Base-by-base conservation (phyloP, 768 basidiomycete genomes). In the Xerocomellus dryophilus region DNA sequence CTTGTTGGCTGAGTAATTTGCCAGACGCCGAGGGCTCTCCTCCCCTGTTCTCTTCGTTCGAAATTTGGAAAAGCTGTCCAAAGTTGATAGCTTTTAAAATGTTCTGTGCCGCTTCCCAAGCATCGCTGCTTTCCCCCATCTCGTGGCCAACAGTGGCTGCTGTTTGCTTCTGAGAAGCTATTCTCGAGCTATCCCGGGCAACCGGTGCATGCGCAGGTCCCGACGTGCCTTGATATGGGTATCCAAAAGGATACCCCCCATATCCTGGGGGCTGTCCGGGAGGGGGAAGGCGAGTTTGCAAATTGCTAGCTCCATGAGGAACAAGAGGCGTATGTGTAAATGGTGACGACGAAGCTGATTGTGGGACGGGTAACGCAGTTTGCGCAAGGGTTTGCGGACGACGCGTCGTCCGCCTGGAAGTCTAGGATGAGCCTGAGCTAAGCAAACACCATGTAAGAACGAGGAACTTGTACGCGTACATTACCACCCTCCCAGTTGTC, bases 21-120 rank as follows among this genome's bases (percentile, higher is more conserved):
- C 40, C 32, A 40, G 54, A 51, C 18, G 48, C 43, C 29, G 57
- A 43, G 8, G 56, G 11, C 25, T 58, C 63, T 39, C 59, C 61
- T 29, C 50, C 46, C 31, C 23, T 51, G 45, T 69, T 52, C 1
- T 65, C 63, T 29, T 72, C 66, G 50, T 43, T 66, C 17, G 79
- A 55, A 17, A 66, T 65, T 55, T 79, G 75, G 27, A 81, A 68
- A 25, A 86, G 67, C 20, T 72, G 73, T 5, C 81, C 82, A 61
- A 88, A 87, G 66, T 88, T 87, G 71, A 90, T 87, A 4, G 86
- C 87, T 61, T 84, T 82, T 49, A 90, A 75, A 43, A 90, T 90
- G 57, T 81, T 85, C 62, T 89, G 85, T 8, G 88, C 88, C 1
- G 88, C 87, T 63, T 87, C 83, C 78, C 86, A 89, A 12, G 85